Evolutionary conservation across 768 basidiomycete species (phyloP), one percentile per base, ranked within the genome.

Genomic region (Daedaleopsis sinensis): DNA sequence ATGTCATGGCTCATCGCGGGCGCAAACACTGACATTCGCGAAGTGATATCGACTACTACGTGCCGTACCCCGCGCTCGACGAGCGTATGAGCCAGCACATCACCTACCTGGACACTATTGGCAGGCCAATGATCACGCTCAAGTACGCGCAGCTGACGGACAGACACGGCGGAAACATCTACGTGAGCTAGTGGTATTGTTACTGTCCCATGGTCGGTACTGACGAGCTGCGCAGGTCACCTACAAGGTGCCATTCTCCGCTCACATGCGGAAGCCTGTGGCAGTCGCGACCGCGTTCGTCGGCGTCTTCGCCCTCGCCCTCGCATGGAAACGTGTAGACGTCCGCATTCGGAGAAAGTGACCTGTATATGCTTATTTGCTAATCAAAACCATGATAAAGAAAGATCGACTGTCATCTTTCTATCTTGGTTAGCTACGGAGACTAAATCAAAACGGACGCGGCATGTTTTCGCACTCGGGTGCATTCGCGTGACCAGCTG

Each of bases 41-140:
- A 68, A 98, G 96, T 56, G 88, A 96, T 68, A 79, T 97, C 63
- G 81, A 89, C 63, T 85, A 92, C 53, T 78, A 76, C 47, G 78
- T 88, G 9, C 96, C 96, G 1, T 98, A 96, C 82, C 80, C 88
- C 7, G 83, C 93, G 13, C 74, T 86, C 56, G 78, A 82, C 13
- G 87, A 84, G 69, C 74, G 71, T 54, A 74, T 84, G 53, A 84
- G 83, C n/a, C 90, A 80, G 18, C 90, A 94, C 67, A 83, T 82
- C 62, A 93, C 93, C 5, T 98, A 96, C 76, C 86, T 99, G 32
- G 97, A 99, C 73, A 93, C 95, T 39, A 82, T 80, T 44, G 97
- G 97, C 35, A 88, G 96, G 27, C 95, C 95, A 10, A 81, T 82
- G 7, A 76, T 98, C 59, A 84, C 83, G 6, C 80, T 98, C 66